A percentile compares a stretch with the other conserved stretches of the same genome.
phyloP scores from a whole-genome alignment of 331 rosid genomes.

The Quercus phellos region DNA sequence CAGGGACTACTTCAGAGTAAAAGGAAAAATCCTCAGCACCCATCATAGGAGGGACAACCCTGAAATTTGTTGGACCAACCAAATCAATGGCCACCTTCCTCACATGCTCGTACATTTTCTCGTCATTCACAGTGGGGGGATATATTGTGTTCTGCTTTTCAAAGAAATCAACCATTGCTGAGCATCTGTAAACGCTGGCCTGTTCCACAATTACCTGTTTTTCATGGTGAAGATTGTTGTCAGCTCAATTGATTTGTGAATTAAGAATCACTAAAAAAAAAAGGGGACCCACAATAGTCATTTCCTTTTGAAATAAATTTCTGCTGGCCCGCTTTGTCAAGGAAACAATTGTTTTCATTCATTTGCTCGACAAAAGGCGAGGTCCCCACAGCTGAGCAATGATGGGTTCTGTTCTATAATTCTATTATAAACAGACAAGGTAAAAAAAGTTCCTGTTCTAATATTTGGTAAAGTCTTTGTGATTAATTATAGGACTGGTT shows the following conservation, averaged over 20 bases:
- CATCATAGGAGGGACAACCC: constrained; percentile 89
- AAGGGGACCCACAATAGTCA: neutral
- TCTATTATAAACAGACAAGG: too few species aligned
- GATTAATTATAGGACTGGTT: neutral
- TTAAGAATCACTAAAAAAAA: too few species aligned
- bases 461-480: neutral
- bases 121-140: constrained; percentile 87
- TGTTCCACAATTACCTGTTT: constrained; percentile 85
- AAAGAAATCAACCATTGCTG: constrained; percentile 74
- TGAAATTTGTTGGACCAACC: constrained; percentile 64
- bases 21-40: constrained; percentile 98
- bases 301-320: neutral
- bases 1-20: constrained; percentile 67
- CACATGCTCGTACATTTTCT: constrained; percentile 81
- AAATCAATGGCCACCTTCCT: constrained; percentile 69
- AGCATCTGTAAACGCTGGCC: constrained; percentile 75
- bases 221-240: neutral
- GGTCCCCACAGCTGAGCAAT: neutral
- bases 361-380: neutral
- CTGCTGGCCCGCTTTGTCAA: neutral
- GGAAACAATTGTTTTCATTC: neutral
- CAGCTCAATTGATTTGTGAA: neutral
- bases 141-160: constrained; percentile 70
- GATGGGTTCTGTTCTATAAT: neutral
- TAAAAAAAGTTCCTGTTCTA: too few species aligned